phyloP scores from a whole-genome alignment of 1,284 basidiomycete species.

The Trichosporon sp. region DNA sequence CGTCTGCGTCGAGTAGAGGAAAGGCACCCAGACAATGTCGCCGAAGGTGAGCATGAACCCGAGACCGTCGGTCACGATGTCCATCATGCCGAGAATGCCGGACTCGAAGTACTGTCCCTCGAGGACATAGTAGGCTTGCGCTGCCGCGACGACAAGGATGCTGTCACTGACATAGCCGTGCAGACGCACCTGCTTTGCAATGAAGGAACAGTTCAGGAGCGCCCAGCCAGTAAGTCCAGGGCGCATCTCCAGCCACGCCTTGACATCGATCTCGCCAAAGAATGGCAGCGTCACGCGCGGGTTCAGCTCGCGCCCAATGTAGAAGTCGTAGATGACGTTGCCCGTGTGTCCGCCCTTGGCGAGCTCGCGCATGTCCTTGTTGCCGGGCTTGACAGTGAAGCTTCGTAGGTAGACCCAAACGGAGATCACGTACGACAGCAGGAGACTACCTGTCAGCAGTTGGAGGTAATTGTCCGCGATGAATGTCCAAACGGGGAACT shows the following conservation, averaged over 20 bases:
- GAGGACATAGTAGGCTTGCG: conserved; percentile 22
- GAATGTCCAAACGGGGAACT: conserved; percentile 23
- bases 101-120: conserved; percentile 24
- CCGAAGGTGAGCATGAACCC: conserved; percentile 26
- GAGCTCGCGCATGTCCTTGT: conserved; percentile 22
- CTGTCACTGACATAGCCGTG: conserved; percentile 25
- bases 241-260: conserved; percentile 38
- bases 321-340: conserved; percentile 25
- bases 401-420: conserved; percentile 21
- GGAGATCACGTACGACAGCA: conserved; percentile 20
- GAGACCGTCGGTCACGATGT: conserved; percentile 23
- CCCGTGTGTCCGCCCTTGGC: conserved; percentile 21
- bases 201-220: conserved; percentile 22
- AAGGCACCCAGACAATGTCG: conserved; percentile 25
- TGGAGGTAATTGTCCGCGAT: conserved; percentile 24
- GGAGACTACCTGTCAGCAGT: conserved; percentile 15
- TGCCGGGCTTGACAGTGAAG: conserved; percentile 19
- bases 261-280: conserved; percentile 35
- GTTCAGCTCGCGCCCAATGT: conserved; percentile 25
- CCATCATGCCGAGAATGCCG: conserved; percentile 26
- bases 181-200: conserved; percentile 24
- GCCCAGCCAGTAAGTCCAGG: conserved; percentile 25
- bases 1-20: conserved; percentile 24
- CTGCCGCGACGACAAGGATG: conserved; percentile 19
- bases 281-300: conserved; percentile 23